These are phyloP conservation scores for Tricholoma saponaceum DNA, from an alignment of 768 basidiomycete species.

Conservation along the genomic window DNA sequence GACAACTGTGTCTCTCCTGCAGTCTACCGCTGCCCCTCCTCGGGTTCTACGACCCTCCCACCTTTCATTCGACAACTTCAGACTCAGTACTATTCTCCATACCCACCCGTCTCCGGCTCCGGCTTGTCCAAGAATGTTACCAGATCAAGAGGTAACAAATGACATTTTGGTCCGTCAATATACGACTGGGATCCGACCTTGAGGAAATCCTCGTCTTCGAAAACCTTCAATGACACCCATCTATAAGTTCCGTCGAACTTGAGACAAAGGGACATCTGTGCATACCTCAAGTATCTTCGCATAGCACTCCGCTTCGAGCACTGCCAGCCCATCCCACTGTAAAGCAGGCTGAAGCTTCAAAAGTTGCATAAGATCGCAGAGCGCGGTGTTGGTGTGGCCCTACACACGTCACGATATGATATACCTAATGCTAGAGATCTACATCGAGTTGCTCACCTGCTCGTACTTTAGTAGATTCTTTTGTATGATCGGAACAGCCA, in stretches of 20 bases:
- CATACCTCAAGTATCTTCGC: constrained; percentile 27
- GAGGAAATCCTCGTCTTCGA: not conserved
- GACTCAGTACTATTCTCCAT: too few relatives aligned
- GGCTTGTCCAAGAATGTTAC: not conserved
- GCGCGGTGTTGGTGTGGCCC: constrained; percentile 17
- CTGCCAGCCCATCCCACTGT: constrained; percentile 24
- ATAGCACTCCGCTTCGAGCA: constrained; percentile 29
- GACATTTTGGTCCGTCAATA: not conserved
- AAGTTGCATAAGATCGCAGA: not conserved
- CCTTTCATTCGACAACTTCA: too few relatives aligned
- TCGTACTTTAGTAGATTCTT: constrained; percentile 31
- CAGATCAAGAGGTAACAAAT: not conserved
- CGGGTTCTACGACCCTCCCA: too few relatives aligned
- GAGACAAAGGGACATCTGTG: not conserved
- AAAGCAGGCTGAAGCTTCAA: constrained; percentile 13
- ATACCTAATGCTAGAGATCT: too few relatives aligned
- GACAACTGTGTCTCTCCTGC: too few relatives aligned
- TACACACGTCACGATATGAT: constrained; percentile 1
- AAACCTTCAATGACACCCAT: not conserved
- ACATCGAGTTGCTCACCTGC: constrained; percentile 14
- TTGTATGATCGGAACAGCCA: constrained; percentile 26
- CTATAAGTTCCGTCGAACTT: not conserved
- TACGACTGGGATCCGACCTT: not conserved
- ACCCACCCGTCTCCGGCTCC: too few relatives aligned
- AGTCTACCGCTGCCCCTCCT: too few relatives aligned